Conservation (phyloP, 176 grass and related monocot species). For the Saccharum officinarum region DNA sequence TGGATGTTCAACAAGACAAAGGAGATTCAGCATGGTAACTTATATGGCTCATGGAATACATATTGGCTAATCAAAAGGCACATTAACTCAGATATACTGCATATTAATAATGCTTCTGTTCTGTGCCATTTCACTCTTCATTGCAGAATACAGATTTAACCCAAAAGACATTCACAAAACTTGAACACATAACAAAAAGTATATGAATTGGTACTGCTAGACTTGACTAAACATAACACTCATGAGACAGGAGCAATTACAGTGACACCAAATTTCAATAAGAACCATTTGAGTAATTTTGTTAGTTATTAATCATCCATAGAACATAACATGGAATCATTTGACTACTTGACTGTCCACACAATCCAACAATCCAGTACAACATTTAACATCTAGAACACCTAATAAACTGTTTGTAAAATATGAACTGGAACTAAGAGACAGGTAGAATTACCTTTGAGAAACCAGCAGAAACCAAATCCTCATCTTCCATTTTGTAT, state of each 20-base stretch:
- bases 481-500: conserved; percentile 65
- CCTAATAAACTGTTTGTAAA: background rate
- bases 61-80: background rate
- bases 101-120: background rate
- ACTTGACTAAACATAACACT: background rate
- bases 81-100: background rate
- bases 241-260: background rate
- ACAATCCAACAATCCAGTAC: background rate
- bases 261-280: background rate
- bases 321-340: background rate
- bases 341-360: background rate
- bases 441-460: conserved; percentile 53
- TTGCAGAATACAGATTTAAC: background rate
- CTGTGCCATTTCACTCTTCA: background rate
- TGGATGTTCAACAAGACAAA: conserved; percentile 16
- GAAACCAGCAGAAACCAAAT: conserved; percentile 55
- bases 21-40: background rate
- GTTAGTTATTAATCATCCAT: background rate
- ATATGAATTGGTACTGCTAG: background rate
- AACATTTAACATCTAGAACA: background rate
- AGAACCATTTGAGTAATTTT: background rate
- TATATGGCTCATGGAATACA: background rate
- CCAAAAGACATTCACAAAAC: background rate
- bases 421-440: background rate
- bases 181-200: background rate